Percentiles rank a stretch among this genome's conserved stretches.
Evolutionary conservation across 1,139 yeast genomes (phyloP).

Genomic region (Wickerhamomyces sp.): DNA sequence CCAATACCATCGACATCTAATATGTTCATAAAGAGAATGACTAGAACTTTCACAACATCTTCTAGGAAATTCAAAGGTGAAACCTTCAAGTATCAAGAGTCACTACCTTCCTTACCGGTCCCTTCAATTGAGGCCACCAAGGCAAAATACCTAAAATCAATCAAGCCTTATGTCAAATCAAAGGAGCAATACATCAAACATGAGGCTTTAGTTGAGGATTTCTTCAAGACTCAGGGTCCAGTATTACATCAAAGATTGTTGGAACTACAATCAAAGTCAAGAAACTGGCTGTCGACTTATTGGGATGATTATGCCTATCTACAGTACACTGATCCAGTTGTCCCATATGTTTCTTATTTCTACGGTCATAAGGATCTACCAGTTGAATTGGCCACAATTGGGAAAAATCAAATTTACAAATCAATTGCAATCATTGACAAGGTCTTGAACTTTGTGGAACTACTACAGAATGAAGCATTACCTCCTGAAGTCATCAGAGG

Average conservation of each 20-base stretch:
- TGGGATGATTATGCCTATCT: conserved; percentile 96
- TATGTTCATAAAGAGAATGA: conserved; percentile 20
- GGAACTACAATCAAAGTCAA: conserved; percentile 37
- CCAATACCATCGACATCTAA: neutral
- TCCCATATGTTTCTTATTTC: conserved; percentile 90
- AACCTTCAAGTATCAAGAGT: conserved; percentile 66
- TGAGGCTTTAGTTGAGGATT: conserved; percentile 58
- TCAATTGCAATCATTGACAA: conserved; percentile 61
- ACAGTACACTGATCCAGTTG: conserved; percentile 88
- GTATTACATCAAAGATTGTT: conserved; percentile 62
- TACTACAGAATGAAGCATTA: conserved; percentile 54
- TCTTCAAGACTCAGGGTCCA: conserved; percentile 61
- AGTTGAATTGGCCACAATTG: conserved; percentile 41
- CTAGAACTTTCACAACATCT: conserved; percentile 18
- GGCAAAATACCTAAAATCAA: conserved; percentile 60
- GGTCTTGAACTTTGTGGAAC: conserved; percentile 50
- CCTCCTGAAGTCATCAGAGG: conserved; percentile 78
- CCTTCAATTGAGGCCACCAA: conserved; percentile 76
- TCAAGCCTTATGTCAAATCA: conserved; percentile 61
- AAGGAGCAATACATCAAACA: conserved; percentile 52
- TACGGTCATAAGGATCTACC: conserved; percentile 73
- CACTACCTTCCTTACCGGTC: conserved; percentile 82
- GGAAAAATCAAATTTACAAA: conserved; percentile 68
- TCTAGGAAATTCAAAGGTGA: conserved; percentile 47
- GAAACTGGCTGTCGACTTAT: conserved; percentile 89